Evolutionary conservation across 208 protist genomes (phyloP).

Genomic region (Naegleria gruberi): DNA sequence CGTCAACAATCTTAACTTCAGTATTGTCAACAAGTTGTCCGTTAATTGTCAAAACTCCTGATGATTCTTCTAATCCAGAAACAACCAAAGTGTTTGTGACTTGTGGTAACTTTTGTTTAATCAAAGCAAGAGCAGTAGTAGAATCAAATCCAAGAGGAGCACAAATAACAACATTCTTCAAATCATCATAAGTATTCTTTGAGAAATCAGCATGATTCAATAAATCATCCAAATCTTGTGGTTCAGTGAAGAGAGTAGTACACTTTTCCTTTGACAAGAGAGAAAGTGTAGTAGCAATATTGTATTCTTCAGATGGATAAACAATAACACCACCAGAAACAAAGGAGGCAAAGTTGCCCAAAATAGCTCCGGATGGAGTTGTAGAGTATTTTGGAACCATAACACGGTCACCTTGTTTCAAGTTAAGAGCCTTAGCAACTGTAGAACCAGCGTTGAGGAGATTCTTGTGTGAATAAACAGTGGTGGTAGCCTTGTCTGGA

Average conservation of each 20-base stretch:
- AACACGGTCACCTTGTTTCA: background rate
- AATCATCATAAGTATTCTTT: background rate
- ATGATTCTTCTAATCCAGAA: background rate
- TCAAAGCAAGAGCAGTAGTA: background rate
- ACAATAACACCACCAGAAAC: background rate
- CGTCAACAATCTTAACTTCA: background rate
- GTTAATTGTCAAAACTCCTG: background rate
- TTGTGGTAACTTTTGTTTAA: background rate
- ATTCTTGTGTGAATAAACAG: background rate
- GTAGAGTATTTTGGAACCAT: background rate
- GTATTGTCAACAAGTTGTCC: background rate
- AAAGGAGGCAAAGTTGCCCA: background rate
- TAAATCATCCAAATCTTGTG: background rate
- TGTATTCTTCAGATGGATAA: constrained; percentile 13
- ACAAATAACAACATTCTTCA: background rate
- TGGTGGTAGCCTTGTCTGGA: background rate
- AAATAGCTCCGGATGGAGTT: background rate
- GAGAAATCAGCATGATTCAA: background rate
- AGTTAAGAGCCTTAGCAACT: background rate
- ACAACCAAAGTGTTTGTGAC: background rate
- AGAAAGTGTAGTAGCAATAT: background rate
- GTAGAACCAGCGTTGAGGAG: background rate
- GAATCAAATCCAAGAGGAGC: background rate
- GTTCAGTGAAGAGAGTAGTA: background rate
- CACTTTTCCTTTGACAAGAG: background rate